A percentile compares a stretch with the other conserved stretches of the same genome.
Conservation (phyloP, 2,329 filamentous ascomycete genomes). For the Penicillium digitatum region DNA sequence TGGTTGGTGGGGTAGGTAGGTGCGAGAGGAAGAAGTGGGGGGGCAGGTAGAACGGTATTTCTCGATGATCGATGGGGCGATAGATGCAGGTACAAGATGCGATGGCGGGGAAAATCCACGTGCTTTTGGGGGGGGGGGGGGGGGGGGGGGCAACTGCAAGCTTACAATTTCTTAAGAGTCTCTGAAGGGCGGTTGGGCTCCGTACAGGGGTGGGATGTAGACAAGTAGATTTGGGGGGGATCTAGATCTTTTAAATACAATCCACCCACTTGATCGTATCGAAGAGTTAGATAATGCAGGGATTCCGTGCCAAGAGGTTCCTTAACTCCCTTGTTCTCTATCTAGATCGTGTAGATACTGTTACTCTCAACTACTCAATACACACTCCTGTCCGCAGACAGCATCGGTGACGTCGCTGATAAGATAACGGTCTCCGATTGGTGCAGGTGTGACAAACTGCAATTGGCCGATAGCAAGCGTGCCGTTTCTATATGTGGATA, state of each 20-base stretch:
- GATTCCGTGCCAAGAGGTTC: neutral
- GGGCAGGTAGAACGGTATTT: neutral
- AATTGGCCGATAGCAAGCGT: slow-evolving; percentile 25
- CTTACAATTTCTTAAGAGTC: neutral
- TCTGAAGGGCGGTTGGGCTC: neutral
- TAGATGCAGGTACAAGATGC: slow-evolving; percentile 1
- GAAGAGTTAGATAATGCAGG: neutral
- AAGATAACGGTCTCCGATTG: slow-evolving; percentile 28
- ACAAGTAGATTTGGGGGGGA: neutral
- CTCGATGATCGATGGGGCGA: neutral
- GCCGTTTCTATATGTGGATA: slow-evolving; percentile 1
- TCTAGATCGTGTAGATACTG: neutral
- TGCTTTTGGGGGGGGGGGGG: no score
- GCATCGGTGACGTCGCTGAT: slow-evolving; percentile 23
- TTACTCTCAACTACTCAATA: slow-evolving; percentile 3
- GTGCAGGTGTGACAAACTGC: slow-evolving; percentile 26
- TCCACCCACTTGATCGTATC: neutral
- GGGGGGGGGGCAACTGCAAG: neutral
- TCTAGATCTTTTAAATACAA: neutral
- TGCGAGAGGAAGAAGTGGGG: neutral
- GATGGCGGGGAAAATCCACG: neutral
- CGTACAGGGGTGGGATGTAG: neutral
- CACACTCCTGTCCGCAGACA: neutral
- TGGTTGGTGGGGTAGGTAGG: neutral
- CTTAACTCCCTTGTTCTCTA: neutral